These are phyloP conservation scores for Globisporangium recalcitrans DNA, from an alignment of 352 stramenopile genomes.

Conservation along the genomic window DNA sequence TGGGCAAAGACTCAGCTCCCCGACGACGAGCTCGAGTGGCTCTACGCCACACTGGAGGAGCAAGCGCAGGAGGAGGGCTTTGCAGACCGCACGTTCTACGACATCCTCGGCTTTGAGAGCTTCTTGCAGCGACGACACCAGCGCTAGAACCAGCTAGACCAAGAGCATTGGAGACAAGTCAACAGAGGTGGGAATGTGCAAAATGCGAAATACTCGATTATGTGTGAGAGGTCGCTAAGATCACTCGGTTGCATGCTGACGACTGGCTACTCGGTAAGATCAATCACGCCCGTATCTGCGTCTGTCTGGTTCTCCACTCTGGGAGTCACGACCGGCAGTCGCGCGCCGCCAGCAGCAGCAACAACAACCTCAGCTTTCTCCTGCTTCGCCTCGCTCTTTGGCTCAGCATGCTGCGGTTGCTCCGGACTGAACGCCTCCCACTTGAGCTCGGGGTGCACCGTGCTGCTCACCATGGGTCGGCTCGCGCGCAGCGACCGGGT, in stretches of 20 bases:
- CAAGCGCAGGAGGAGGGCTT: slow-evolving; percentile 20
- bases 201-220: slow-evolving; percentile 8
- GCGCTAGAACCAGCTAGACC: too few species aligned
- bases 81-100: slow-evolving; percentile 57
- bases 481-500: slow-evolving; percentile 32
- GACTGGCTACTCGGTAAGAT: not conserved
- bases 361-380: not conserved
- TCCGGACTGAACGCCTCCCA: slow-evolving; percentile 1
- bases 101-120: slow-evolving; percentile 57
- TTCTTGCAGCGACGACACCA: slow-evolving; percentile 33
- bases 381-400: slow-evolving; percentile 3
- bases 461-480: slow-evolving; percentile 9
- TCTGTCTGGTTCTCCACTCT: not conserved
- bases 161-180: too few species aligned
- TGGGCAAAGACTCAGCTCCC: slow-evolving; percentile 53
- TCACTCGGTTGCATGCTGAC: not conserved
- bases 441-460: slow-evolving; percentile 2
- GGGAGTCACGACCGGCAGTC: not conserved
- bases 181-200: not conserved
- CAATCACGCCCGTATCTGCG: not conserved
- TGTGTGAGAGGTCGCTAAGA: not conserved
- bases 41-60: slow-evolving; percentile 52
- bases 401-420: not conserved
- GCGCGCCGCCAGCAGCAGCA: too few species aligned
- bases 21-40: slow-evolving; percentile 52